Evolutionary conservation across 768 basidiomycete genomes (phyloP).

Genomic region (Chlorophyllum brunneum): DNA sequence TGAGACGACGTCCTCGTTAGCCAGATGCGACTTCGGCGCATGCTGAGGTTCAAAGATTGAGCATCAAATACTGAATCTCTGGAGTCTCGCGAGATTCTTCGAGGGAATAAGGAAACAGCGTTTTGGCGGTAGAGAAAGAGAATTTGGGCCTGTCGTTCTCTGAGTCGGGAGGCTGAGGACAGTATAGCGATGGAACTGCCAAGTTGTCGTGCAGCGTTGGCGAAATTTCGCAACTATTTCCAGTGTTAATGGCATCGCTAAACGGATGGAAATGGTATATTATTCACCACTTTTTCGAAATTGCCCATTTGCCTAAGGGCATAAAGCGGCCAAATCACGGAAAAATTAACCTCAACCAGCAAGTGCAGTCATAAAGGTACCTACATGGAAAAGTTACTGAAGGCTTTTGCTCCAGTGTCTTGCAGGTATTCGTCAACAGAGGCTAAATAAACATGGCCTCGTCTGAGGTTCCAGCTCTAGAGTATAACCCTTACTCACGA

Average conservation of each 20-base stretch:
- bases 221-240: conserved; percentile 66
- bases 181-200: conserved; percentile 77
- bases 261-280: neutral
- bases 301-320: conserved; percentile 48
- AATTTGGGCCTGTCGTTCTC: conserved; percentile 64
- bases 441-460: conserved; percentile 29
- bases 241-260: conserved; percentile 1
- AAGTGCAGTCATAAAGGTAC: conserved; percentile 2
- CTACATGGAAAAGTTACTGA: conserved; percentile 60
- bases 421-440: conserved; percentile 70
- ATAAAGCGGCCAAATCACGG: no score
- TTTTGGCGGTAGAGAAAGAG: conserved; percentile 72
- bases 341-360: no score
- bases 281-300: conserved; percentile 58
- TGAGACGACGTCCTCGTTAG: conserved; percentile 43
- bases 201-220: conserved; percentile 71
- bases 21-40: conserved; percentile 27
- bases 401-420: conserved; percentile 59
- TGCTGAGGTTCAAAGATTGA: conserved; percentile 28
- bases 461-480: neutral
- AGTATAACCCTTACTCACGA: conserved; percentile 44
- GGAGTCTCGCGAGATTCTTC: conserved; percentile 47
- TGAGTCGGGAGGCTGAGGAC: conserved; percentile 68
- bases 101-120: conserved; percentile 72
- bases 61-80: conserved; percentile 27